These are phyloP conservation scores for Alternaria dauci DNA, from an alignment of 2,329 filamentous ascomycete genomes.

Conservation along the genomic window DNA sequence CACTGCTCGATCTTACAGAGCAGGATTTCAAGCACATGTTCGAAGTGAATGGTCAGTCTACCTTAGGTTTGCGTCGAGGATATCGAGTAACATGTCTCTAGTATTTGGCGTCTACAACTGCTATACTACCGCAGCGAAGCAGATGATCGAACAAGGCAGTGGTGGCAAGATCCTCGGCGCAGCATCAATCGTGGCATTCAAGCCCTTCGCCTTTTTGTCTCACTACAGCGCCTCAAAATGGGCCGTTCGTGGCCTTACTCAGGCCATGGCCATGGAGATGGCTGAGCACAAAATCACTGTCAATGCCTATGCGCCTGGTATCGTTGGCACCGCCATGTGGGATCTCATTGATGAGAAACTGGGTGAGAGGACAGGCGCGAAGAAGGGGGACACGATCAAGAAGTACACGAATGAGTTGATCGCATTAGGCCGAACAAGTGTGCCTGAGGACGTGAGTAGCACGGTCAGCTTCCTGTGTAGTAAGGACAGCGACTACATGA, in stretches of 20 bases:
- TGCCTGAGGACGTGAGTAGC: conserved; percentile 69
- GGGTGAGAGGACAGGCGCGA: conserved; percentile 60
- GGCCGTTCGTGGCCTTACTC: conserved; percentile 71
- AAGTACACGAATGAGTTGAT: conserved; percentile 64
- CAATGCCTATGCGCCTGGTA: conserved; percentile 73
- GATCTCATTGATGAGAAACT: conserved; percentile 70
- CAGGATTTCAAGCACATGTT: conserved; percentile 68
- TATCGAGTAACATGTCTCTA: neutral
- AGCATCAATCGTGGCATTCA: conserved; percentile 65
- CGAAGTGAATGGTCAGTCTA: conserved; percentile 61
- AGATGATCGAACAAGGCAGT: conserved; percentile 68
- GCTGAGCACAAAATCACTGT: conserved; percentile 70
- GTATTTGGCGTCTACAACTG: conserved; percentile 72
- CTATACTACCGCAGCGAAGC: conserved; percentile 68
- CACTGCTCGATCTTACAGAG: conserved; percentile 64
- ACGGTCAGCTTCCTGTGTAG: conserved; percentile 69
- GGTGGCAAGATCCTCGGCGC: conserved; percentile 62
- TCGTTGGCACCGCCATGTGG: conserved; percentile 74
- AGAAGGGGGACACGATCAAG: conserved; percentile 64
- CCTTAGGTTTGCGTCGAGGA: neutral
- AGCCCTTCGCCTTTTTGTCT: conserved; percentile 65
- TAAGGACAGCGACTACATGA: conserved; percentile 69
- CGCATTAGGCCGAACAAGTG: conserved; percentile 65
- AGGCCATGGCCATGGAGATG: conserved; percentile 72
- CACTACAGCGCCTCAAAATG: conserved; percentile 73